Base-by-base conservation (phyloP, 139 green algal species). In the Eudorina sp. region DNA sequence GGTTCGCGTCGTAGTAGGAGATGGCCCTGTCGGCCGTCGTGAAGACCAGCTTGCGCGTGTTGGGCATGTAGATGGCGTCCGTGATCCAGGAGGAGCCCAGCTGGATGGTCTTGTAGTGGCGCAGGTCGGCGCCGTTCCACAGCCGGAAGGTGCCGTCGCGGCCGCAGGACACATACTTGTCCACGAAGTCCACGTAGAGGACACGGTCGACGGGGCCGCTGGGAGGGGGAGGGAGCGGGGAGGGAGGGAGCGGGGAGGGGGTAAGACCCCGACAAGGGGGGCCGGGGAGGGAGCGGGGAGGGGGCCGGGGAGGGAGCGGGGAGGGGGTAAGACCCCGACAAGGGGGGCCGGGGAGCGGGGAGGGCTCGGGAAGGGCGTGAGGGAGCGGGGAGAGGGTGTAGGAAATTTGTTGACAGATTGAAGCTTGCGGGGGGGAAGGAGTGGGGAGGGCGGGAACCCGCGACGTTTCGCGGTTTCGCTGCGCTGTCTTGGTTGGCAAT, bases 131-230 rank as follows among this genome's bases (percentile, higher is more conserved):
- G 0, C 90, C 90, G 68, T 95, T 94, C 96, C 96, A 98, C 70
- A 97, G 86, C 66, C 95, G 89, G 82, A 96, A 95, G 45, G 89
- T 95, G 77, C 94, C 95, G 76, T 97, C 95, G 4, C 93, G 89
- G 3, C 92, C 92, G 73, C 90, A 95, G 1, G 92, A 96, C 21
- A 98, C 84, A 89, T 98, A 98, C 84, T 95, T 96, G 83, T 97
- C 95, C 45, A 96, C 88, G 0, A 87, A 48, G 48, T 86, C 88
- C 51, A 64, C 91, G 79, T 93, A 94, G 36, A 93, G 86, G 2
- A 97, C 25, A 19, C 80, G 82, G 80, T 96, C 93, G 1, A 96
- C 92, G 1, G 83, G 45, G 21, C 90, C 89, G 55, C 93, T 95
- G 92, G 46, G 55, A 3, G 23, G 55, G 55, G 19, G 55, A n/a